Evolutionary conservation across 176 grass and related monocot species (phyloP).

Genomic region (Guadua angustifolia): DNA sequence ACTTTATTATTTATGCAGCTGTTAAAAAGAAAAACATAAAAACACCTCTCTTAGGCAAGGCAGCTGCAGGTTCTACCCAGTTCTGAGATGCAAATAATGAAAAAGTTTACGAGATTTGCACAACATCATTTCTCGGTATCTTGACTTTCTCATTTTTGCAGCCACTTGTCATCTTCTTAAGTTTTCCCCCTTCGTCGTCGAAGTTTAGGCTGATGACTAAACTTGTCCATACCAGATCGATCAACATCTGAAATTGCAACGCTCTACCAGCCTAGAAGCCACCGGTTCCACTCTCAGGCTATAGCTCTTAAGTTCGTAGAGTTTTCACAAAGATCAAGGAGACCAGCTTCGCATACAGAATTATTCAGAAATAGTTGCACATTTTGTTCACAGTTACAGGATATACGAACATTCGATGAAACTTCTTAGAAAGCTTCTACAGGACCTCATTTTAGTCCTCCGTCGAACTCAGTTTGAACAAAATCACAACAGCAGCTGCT

Average conservation of each 20-base stretch:
- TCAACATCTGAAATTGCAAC: neutral
- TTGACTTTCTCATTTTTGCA: neutral
- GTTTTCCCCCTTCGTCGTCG: neutral
- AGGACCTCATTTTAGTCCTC: conserved; percentile 38
- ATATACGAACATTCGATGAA: neutral
- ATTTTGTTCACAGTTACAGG: neutral
- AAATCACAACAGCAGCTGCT: conserved; percentile 54
- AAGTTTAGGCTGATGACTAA: neutral
- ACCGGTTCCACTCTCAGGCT: neutral
- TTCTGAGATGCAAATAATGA: neutral
- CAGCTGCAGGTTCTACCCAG: neutral
- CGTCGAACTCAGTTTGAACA: conserved; percentile 60
- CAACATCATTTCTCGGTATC: neutral
- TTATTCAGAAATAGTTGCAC: neutral
- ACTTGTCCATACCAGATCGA: neutral
- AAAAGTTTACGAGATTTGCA: neutral
- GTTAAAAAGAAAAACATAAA: too few species aligned
- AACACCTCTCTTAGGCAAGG: neutral
- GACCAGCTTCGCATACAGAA: neutral
- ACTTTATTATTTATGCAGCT: too few species aligned
- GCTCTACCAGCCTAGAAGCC: neutral
- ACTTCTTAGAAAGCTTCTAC: neutral
- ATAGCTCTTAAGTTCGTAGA: neutral
- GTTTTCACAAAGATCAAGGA: neutral
- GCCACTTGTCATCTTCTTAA: neutral